Evolutionary conservation across 768 basidiomycete species (phyloP), one percentile per base, ranked within the genome.

Genomic region (Mycena indigotica): DNA sequence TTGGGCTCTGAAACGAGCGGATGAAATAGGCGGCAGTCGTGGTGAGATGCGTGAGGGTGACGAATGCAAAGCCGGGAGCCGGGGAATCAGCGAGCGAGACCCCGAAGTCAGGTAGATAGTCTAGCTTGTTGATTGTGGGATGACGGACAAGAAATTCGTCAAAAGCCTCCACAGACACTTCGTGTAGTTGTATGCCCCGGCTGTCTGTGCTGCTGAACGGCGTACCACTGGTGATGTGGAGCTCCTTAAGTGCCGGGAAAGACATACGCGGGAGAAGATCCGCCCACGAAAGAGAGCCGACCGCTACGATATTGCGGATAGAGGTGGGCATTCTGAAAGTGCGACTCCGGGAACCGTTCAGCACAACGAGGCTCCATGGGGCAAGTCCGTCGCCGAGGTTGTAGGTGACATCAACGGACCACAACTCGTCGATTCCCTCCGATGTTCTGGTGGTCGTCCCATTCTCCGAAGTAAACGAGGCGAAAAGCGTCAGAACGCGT

Each of bases 141-240:
- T 56, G 60, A 21, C 60, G 60, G 1, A 50, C 21, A 29, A 61
- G 55, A 28, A 61, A 61, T 1, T 28, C 52, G 24, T 61, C 55
- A 12, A 61, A 13, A 10, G 49, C 50, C 13, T n/a, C 38, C 4
- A 28, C n/a, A 6, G 28, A 4, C 3, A 61, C 35, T 16, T 53
- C 52, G 19, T 28, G 45, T 6, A 61, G 29, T 5, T 5, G 25
- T 10, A n/a, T 28, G 6, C 10, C 46, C 8, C n/a, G 12, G 2
- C 53, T 46, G 1, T 32, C 8, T 10, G 30, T 23, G 12, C 28
- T 28, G 39, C 48, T 10, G 21, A 48, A 53, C 25, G 30, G 41
- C 15, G 51, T 25, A 15, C 21, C 16, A 2, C 24, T 21, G 26
- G 50, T 52, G 26, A 56, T 53, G 8, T 15, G 21, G 5, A 61